Evolutionary conservation across 805 yeast genomes (phyloP).

Genomic region (Teunomyces gatunensis): DNA sequence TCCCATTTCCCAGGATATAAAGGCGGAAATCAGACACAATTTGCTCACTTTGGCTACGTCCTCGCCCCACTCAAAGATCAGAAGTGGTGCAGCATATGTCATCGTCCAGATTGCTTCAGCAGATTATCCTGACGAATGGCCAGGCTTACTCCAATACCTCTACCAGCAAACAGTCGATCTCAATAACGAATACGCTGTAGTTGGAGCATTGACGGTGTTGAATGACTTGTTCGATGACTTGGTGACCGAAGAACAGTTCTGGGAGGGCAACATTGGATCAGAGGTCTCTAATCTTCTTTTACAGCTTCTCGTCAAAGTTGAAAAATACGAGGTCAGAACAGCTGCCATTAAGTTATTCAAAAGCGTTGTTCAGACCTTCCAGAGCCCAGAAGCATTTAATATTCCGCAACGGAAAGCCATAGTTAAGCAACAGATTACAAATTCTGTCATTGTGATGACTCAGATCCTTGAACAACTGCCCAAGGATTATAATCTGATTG

Average conservation of each 20-base stretch:
- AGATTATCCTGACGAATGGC: constrained; percentile 98
- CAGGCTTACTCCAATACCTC: constrained; percentile 53
- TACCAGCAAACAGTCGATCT: constrained; percentile 40
- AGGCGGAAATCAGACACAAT: constrained; percentile 46
- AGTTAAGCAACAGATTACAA: constrained; percentile 23
- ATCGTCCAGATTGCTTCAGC: constrained; percentile 82
- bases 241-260: constrained; percentile 82
- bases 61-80: constrained; percentile 53
- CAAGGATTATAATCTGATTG: background rate
- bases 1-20: constrained; percentile 53
- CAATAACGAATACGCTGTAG: constrained; percentile 27
- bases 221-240: constrained; percentile 83
- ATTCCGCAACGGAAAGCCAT: constrained; percentile 34
- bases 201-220: constrained; percentile 60
- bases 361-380: constrained; percentile 51
- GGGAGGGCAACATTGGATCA: constrained; percentile 66
- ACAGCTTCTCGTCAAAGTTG: constrained; percentile 31
- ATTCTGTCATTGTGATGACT: constrained; percentile 16
- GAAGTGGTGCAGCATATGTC: constrained; percentile 67
- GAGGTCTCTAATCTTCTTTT: constrained; percentile 52
- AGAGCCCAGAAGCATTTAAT: constrained; percentile 46
- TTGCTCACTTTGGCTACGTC: constrained; percentile 48
- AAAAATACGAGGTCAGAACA: constrained; percentile 39
- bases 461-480: constrained; percentile 13
- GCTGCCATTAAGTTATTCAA: constrained; percentile 52